phyloP scores from a whole-genome alignment of 2,329 filamentous ascomycete species.

The Coniochaeta sp. region DNA sequence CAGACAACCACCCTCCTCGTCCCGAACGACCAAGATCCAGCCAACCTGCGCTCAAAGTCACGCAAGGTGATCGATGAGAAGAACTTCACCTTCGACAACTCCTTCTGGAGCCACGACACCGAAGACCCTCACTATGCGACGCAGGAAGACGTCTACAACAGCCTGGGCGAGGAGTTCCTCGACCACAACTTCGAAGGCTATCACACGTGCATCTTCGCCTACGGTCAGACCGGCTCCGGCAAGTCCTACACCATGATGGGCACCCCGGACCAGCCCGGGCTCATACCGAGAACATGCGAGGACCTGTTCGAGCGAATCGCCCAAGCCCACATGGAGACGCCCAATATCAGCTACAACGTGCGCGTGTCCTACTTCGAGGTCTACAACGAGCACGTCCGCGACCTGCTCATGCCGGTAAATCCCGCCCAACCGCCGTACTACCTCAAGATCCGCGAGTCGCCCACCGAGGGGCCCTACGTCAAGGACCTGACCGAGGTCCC shows the following conservation, averaged over 20 bases:
- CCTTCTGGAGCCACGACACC: conserved; percentile 90
- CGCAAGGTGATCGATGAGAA: conserved; percentile 80
- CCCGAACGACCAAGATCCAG: conserved; percentile 35
- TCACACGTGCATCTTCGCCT: conserved; percentile 98
- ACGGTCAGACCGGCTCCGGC: conserved; percentile 93
- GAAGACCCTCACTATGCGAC: conserved; percentile 78
- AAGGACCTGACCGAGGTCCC: conserved; percentile 93
- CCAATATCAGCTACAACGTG: conserved; percentile 93
- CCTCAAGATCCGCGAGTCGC: conserved; percentile 94
- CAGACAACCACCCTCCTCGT: conserved; percentile 73
- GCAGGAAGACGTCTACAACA: conserved; percentile 91
- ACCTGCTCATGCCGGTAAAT: conserved; percentile 70
- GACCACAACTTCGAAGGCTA: conserved; percentile 99
- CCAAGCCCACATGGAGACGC: conserved; percentile 64
- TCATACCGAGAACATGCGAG: conserved; percentile 92
- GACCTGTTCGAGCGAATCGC: conserved; percentile 94
- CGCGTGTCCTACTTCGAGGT: conserved; percentile 98
- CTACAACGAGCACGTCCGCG: conserved; percentile 98
- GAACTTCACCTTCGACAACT: conserved; percentile 92
- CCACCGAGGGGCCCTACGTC: conserved; percentile 90
- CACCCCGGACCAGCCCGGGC: conserved; percentile 70
- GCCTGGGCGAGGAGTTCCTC: conserved; percentile 89
- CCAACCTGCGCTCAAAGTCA: conserved; percentile 51
- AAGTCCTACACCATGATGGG: conserved; percentile 99
- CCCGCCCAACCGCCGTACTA: conserved; percentile 75